phyloP scores from a whole-genome alignment of 2,329 filamentous ascomycete species.

The Cordyceps fumosorosea region DNA sequence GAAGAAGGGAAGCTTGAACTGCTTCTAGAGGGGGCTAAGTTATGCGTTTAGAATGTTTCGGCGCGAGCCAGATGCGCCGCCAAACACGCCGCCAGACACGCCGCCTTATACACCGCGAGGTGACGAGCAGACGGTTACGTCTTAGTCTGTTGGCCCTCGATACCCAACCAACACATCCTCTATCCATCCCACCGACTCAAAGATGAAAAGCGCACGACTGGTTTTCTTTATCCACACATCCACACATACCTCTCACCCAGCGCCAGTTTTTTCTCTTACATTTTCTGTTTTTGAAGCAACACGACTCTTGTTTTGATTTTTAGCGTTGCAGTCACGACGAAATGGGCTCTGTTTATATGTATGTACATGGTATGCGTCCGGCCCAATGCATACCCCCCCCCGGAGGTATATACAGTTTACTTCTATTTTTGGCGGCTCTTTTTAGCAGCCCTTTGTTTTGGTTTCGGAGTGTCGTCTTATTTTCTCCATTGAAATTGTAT shows the following conservation, averaged over 20 bases:
- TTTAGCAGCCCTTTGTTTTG: background rate
- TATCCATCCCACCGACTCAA: background rate
- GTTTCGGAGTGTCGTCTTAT: slow-evolving; percentile 4
- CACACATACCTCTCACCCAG: background rate
- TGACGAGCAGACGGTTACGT: slow-evolving; percentile 4
- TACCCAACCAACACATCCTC: background rate
- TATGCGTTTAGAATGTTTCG: slow-evolving; percentile 15
- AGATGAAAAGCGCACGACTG: slow-evolving; percentile 6
- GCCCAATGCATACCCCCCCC: slow-evolving; percentile 1
- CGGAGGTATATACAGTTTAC: background rate
- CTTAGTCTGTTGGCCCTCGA: slow-evolving; percentile 3
- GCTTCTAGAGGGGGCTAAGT: slow-evolving; percentile 61
- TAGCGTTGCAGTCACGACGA: slow-evolving; percentile 12
- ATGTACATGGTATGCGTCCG: slow-evolving; percentile 4
- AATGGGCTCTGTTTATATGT: slow-evolving; percentile 9
- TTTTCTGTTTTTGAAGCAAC: background rate
- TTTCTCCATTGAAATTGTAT: slow-evolving; percentile 1
- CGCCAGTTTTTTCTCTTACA: background rate
- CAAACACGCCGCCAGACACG: background rate
- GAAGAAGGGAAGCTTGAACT: slow-evolving; percentile 94
- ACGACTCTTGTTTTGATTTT: background rate
- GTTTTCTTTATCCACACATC: background rate
- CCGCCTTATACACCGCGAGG: background rate
- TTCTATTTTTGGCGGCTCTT: background rate
- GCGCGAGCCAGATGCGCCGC: background rate